Evolutionary conservation across 805 yeast genomes (phyloP).

Genomic region (Priceomyces melissophilus): DNA sequence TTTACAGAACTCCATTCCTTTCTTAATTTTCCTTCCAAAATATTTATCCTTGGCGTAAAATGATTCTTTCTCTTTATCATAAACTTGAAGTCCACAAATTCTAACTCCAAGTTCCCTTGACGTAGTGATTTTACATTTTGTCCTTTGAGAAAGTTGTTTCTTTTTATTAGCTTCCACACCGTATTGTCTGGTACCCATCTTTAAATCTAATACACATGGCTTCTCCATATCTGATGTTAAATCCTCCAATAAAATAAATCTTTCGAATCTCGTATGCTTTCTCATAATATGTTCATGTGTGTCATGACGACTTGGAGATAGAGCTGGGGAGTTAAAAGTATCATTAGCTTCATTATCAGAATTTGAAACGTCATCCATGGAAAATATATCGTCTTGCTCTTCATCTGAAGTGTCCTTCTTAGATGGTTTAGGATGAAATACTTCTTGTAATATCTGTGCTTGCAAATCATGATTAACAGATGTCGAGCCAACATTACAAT

Average conservation of each 20-base stretch:
- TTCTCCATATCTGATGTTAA: slow-evolving; percentile 74
- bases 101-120: slow-evolving; percentile 82
- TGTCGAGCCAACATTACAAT: slow-evolving; percentile 25
- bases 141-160: slow-evolving; percentile 75
- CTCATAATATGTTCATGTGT: slow-evolving; percentile 21
- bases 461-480: slow-evolving; percentile 37
- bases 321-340: slow-evolving; percentile 5
- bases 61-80: slow-evolving; percentile 40
- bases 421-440: slow-evolving; percentile 24
- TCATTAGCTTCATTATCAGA: slow-evolving; percentile 10
- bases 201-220: slow-evolving; percentile 91
- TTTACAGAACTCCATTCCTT: slow-evolving; percentile 74
- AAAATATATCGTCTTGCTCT: slow-evolving; percentile 34
- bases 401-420: slow-evolving; percentile 7
- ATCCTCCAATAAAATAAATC: slow-evolving; percentile 87
- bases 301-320: slow-evolving; percentile 8
- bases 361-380: slow-evolving; percentile 37
- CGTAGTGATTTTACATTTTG: slow-evolving; percentile 80
- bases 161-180: slow-evolving; percentile 83
- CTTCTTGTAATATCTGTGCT: slow-evolving; percentile 37
- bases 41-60: slow-evolving; percentile 72
- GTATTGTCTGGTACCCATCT: slow-evolving; percentile 98
- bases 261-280: slow-evolving; percentile 58
- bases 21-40: slow-evolving; percentile 75
- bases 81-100: slow-evolving; percentile 91